Evolutionary conservation across 1,284 basidiomycete genomes (phyloP).

Genomic region (Tilletia setariae): DNA sequence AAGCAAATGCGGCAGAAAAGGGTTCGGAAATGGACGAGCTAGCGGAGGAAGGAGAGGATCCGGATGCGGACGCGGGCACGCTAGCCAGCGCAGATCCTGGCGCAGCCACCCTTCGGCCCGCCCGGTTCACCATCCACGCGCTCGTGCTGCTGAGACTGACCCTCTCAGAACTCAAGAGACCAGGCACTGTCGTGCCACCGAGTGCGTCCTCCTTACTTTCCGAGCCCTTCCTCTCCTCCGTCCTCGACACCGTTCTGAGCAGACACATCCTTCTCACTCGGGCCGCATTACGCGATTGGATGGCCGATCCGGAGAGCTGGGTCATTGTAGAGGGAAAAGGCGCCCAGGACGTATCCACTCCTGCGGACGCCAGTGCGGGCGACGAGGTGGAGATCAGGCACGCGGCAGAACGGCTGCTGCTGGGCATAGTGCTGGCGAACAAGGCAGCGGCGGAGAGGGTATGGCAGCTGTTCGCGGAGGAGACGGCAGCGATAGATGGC

Average conservation of each 20-base stretch:
- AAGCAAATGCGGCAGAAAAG: not conserved
- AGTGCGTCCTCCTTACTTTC: constrained; percentile 26
- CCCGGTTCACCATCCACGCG: constrained; percentile 46
- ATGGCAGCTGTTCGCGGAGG: constrained; percentile 3
- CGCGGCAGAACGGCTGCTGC: constrained; percentile 45
- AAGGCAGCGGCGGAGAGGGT: constrained; percentile 27
- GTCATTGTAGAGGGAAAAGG: constrained; percentile 39
- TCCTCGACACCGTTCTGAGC: constrained; percentile 41
- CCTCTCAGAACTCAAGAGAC: not conserved
- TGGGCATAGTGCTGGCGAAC: constrained; percentile 36
- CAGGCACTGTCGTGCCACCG: not conserved
- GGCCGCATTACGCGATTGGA: constrained; percentile 46
- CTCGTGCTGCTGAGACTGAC: constrained; percentile 34
- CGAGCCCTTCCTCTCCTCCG: constrained; percentile 35
- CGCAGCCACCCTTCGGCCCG: constrained; percentile 35
- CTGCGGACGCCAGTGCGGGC: constrained; percentile 12
- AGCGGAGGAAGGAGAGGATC: not conserved
- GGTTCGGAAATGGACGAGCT: not conserved
- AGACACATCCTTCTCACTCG: constrained; percentile 43
- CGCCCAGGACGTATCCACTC: constrained; percentile 27
- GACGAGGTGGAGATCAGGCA: constrained; percentile 48
- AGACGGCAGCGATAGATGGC: too few relatives aligned
- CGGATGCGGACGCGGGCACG: constrained; percentile 2
- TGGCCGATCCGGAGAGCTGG: constrained; percentile 45
- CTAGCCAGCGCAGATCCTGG: constrained; percentile 1